Conservation (phyloP, 73 alveolate species). For the Breviolum minutum region DNA sequence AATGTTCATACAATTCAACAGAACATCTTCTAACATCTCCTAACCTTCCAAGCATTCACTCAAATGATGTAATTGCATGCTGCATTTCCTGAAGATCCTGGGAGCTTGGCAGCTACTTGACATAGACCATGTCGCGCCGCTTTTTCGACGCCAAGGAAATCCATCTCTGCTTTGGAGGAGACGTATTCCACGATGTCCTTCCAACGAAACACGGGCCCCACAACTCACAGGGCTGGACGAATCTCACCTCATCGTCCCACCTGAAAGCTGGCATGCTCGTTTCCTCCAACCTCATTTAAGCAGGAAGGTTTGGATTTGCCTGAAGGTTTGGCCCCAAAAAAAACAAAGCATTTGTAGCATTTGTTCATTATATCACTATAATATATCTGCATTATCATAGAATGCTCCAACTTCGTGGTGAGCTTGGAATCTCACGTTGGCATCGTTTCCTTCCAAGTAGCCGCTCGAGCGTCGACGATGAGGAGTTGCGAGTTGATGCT, state of each 20-base stretch:
- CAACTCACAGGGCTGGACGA: no score
- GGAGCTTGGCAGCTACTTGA: neutral
- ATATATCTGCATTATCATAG: no score
- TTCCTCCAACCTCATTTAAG: conserved; percentile 19
- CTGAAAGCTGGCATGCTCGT: conserved; percentile 56
- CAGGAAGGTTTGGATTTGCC: no score
- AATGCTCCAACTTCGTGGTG: no score
- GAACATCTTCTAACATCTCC: no score
- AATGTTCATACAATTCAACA: neutral
- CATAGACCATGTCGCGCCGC: neutral
- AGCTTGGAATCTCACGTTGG: no score
- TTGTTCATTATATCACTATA: no score
- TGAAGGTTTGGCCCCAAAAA: no score
- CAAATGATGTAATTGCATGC: no score
- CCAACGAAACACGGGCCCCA: no score
- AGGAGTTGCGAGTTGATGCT: neutral
- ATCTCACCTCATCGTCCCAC: neutral
- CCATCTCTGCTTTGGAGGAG: conserved; percentile 17
- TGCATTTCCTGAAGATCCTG: neutral
- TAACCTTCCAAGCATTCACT: no score
- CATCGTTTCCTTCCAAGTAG: neutral
- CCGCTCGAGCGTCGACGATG: conserved; percentile 69
- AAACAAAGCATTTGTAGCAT: no score
- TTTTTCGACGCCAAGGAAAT: neutral
- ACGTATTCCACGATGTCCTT: conserved; percentile 63